Base-by-base conservation (phyloP, 73 alveolate species). In the Tetrahymena borealis region DNA sequence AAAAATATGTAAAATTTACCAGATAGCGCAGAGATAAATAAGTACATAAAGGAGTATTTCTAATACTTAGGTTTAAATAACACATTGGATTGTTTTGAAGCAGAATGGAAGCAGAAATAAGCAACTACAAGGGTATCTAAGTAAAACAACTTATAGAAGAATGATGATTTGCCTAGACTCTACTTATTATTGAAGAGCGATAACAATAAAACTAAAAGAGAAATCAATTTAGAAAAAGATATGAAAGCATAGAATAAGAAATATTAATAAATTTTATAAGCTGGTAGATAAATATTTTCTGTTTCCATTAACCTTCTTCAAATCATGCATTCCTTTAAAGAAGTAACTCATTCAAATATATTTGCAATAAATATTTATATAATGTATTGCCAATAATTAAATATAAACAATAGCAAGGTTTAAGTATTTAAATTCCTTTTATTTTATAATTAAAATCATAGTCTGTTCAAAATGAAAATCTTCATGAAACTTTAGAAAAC, bases 41-140 rank as follows among this genome's bases (percentile, higher is more conserved):
- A 96, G 18, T 97, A 97, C 90, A 95, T 98, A 91, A 98, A 98
- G 91, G 99, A 98, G 93, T 98, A 96, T 91, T 91, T 98, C 40
- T 94, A 97, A 93, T 95, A 94, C 92, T 79, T 96, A 33, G 95
- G 96, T 79, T 97, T 96, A 90, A 93, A 94, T 42, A 95, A 96
- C 40, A 97, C 99, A 5, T 94, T 97, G 41, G 99, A 98, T 79
- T 97, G 99, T 41, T 94, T 98, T 31, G 99, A 98, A 94, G 99
- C 98, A 39, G 99, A 98, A 78, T 98, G 96, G 91, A 96, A 94
- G 39, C 78, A 91, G 38, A 95, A 93, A 91, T 85, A 94, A 33
- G 94, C 91, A 38, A 40, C 91, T 60, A 95, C 91, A 78, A 96
- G 94, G 93, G 91, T 90, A 93, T 78, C 91, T 5, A 95, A 93